Base-by-base conservation (phyloP, 176 grass and related monocot species). In the Lolium perenne region DNA sequence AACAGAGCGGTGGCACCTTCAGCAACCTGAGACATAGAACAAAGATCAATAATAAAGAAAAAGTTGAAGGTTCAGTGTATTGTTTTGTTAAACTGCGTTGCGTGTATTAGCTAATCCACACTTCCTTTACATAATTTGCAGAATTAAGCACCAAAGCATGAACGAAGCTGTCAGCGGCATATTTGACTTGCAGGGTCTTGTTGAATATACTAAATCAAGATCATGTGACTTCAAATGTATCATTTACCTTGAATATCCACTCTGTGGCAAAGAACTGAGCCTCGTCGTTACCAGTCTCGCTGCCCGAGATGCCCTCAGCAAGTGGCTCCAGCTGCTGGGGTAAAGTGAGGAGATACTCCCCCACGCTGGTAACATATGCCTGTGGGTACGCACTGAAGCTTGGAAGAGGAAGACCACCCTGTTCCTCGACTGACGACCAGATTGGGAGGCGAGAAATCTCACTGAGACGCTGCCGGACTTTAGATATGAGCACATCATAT, bases 231-330 rank as follows among this genome's bases (percentile, higher is more conserved):
- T 10, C 0, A 10, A 14, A 22, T 23, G 8, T 63, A 17, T 49
- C 89, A 90, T 90, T 55, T 91, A 99, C 97, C 97, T 99, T 99
- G 72, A 94, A 96, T 90, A 99, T 92, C 97, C 97, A 99, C 85
- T 99, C 97, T 5, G 89, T 94, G 21, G 97, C 94, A 88, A 99
- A 99, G 80, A 99, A 92, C 73, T 99, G 97, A 8, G 97, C 97
- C 60, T 99, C 97, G 0, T 98, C 97, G 16, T 92, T 91, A 7
- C 92, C 89, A 74, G 90, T 40, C 48, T 98, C 95, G 35, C 68
- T 85, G 83, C 90, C 90, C 29, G 94, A 92, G 78, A 94, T 89
- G 71, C 88, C 92, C 91, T 99, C 97, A 64, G 92, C 89, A 6
- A 99, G 86, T 75, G 97, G 97, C 84, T 99, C 97, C 76, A 99